Base-by-base conservation (phyloP, 2,329 filamentous ascomycete genomes). In the Cytospora piceae region DNA sequence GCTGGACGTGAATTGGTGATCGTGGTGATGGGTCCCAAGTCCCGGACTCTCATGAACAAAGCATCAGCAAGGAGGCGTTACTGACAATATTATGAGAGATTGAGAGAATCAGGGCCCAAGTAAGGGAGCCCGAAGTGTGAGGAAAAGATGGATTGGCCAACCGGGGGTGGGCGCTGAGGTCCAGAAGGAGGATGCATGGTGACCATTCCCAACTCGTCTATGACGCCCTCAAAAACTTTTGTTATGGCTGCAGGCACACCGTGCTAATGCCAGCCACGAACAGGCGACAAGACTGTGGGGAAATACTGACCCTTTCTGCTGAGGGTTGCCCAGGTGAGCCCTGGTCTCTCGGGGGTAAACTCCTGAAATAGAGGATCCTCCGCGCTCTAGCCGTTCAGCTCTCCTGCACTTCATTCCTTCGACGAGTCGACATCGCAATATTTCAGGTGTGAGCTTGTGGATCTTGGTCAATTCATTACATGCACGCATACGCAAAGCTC, bases 331-430 rank as follows among this genome's bases (percentile, higher is more conserved):
- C 59, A 32, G 51, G 34, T 14, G 34, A 37, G 34, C 34, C 34
- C 34, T 37, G 34, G 34, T 37, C 34, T 37, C 7, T 39, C 37
- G 60, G 60, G 34, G 11, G n/a, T n/a, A 4, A n/a, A 20, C 32
- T 9, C 39, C 60, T 63, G 53, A 63, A 51, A 27, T 24, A 39
- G 9, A 24, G 24, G 27, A 20, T 49, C 55, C 52, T 52, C 60
- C 60, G 60, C 37, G 60, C 51, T 37, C 60, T 62, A 62, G 52
- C 39, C 37, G 27, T 22, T 62, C 60, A 56, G 60, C 60, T 56
- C 20, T 5, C 22, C 24, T 61, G 59, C 51, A 61, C 22, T 29
- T 32, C 51, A 55, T 61, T 55, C n/a, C 27, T 39, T 39, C 34
- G 37, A 29, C 53, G 24, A 57, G 51, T 57, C 20, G 39, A 29